phyloP scores from a whole-genome alignment of 148 eudicot genomes.

The Silene uniflora region DNA sequence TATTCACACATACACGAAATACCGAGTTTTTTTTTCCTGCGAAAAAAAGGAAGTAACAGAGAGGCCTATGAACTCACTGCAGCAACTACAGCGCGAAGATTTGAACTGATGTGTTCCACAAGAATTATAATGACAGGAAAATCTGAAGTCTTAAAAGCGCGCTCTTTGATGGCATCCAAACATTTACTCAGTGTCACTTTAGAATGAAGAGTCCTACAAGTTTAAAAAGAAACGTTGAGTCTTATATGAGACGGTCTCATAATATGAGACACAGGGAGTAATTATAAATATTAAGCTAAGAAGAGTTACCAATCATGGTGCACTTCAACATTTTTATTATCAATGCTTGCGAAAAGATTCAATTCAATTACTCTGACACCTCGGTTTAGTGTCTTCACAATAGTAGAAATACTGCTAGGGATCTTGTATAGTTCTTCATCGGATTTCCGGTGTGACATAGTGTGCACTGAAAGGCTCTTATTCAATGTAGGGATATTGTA shows the following conservation, averaged over 20 bases:
- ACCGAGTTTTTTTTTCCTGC: not conserved
- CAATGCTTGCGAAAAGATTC: conserved; percentile 42
- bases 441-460: not conserved
- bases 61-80: conserved; percentile 21
- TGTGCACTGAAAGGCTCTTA: not conserved
- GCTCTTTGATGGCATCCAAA: conserved; percentile 50
- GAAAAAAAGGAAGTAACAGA: not conserved
- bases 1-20: not conserved
- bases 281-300: no score
- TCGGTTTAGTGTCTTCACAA: conserved; percentile 35
- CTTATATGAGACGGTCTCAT: no score
- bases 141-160: conserved; percentile 48
- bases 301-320: conserved; percentile 41
- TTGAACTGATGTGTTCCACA: conserved; percentile 52
- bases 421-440: not conserved
- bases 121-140: conserved; percentile 66
- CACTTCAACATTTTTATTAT: conserved; percentile 30
- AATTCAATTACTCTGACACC: conserved; percentile 58
- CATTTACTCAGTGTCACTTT: conserved; percentile 46
- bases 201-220: conserved; percentile 17
- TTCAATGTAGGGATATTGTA: conserved; percentile 12
- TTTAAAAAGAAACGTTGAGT: not conserved
- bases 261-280: no score
- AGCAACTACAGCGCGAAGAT: conserved; percentile 48
- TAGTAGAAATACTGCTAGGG: conserved; percentile 12